Evolutionary conservation across 164 flowering plant genomes (phyloP).

Genomic region (Berberis vulgaris): DNA sequence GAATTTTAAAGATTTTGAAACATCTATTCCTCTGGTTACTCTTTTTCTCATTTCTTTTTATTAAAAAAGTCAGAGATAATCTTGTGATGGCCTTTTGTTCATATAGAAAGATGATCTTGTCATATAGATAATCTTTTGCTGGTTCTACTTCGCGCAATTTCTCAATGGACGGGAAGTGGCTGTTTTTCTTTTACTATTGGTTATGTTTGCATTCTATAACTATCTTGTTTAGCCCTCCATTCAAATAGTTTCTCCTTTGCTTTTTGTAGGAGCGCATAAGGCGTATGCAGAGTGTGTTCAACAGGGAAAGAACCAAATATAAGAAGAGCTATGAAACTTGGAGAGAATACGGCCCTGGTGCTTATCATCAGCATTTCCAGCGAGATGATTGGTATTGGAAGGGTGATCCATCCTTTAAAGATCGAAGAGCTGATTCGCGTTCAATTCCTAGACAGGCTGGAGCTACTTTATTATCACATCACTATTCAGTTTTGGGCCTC

Average conservation of each 20-base stretch:
- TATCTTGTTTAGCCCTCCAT: too few relatives aligned
- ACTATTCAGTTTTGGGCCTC: slow-evolving; percentile 86
- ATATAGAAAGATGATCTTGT: too few relatives aligned
- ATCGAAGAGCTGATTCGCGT: slow-evolving; percentile 36
- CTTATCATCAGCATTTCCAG: slow-evolving; percentile 77
- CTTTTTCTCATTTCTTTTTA: too few relatives aligned
- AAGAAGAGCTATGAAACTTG: slow-evolving; percentile 78
- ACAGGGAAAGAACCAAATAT: slow-evolving; percentile 82
- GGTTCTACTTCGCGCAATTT: too few relatives aligned
- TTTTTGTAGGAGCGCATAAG: slow-evolving; percentile 76
- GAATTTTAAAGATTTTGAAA: too few relatives aligned
- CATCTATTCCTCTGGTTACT: too few relatives aligned
- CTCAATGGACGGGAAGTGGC: too few relatives aligned
- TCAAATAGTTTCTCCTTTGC: not conserved
- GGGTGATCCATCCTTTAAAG: slow-evolving; percentile 47
- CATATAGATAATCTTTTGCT: too few relatives aligned
- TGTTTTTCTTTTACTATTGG: too few relatives aligned
- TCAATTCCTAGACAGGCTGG: slow-evolving; percentile 34
- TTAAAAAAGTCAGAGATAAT: too few relatives aligned
- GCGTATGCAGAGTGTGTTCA: slow-evolving; percentile 97
- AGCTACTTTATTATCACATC: slow-evolving; percentile 62
- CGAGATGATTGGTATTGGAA: slow-evolving; percentile 86
- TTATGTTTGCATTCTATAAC: too few relatives aligned
- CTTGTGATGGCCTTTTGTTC: too few relatives aligned
- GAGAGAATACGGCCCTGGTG: slow-evolving; percentile 60